Percentiles rank a stretch among this genome's conserved stretches.
Evolutionary conservation across 202 grass and related monocot genomes (phyloP).

Genomic region (Digitaria exilis): DNA sequence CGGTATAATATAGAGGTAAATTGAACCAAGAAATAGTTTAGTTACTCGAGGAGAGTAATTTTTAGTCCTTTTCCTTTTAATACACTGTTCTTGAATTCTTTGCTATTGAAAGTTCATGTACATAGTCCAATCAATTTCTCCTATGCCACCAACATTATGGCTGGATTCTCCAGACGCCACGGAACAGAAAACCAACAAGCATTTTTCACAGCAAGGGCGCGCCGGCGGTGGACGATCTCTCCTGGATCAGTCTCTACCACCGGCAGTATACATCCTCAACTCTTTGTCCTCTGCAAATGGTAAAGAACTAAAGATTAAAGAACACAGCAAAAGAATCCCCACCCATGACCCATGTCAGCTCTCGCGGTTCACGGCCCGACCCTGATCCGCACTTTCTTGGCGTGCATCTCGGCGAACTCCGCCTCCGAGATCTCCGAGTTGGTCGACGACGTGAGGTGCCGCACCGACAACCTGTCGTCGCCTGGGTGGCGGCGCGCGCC

Average conservation of each 20-base stretch:
- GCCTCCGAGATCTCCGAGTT: constrained; percentile 53
- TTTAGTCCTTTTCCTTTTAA: too few relatives aligned
- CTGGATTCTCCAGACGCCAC: constrained; percentile 50
- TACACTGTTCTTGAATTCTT: background rate
- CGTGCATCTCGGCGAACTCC: constrained; percentile 45
- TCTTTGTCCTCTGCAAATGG: background rate
- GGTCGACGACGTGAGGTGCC: constrained; percentile 59
- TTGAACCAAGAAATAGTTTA: too few relatives aligned
- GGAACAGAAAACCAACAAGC: constrained; percentile 10
- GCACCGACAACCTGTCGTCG: constrained; percentile 51
- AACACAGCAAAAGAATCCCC: background rate
- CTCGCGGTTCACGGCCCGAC: background rate
- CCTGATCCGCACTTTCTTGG: constrained; percentile 37
- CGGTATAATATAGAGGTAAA: too few relatives aligned
- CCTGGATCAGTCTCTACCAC: constrained; percentile 53
- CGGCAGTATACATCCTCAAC: constrained; percentile 19
- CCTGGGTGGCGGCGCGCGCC: background rate
- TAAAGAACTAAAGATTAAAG: background rate
- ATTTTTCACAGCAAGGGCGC: constrained; percentile 2
- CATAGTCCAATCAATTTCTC: background rate
- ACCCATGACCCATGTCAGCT: background rate
- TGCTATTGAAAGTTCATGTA: constrained; percentile 27
- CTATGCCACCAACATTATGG: constrained; percentile 3
- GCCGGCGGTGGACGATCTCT: constrained; percentile 60
- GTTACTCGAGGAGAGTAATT: too few relatives aligned